These are phyloP conservation scores for Rhododendron molle DNA, from an alignment of 148 eudicot genomes.

Conservation along the genomic window DNA sequence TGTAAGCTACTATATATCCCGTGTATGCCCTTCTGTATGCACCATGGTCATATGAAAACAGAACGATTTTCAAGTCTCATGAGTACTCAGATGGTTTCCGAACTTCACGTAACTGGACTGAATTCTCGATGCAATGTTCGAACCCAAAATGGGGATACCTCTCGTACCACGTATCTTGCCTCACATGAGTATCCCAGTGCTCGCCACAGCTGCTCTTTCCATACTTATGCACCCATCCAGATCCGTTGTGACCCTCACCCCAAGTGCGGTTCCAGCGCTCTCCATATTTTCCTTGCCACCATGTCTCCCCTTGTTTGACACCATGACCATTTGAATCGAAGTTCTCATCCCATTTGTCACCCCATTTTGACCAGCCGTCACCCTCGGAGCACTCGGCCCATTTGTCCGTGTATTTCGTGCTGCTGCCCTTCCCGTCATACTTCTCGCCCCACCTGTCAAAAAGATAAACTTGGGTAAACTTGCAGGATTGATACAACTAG, in stretches of 20 bases:
- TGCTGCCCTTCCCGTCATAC: slow-evolving; percentile 81
- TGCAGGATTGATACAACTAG: background rate
- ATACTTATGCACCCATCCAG: slow-evolving; percentile 93
- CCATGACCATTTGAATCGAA: slow-evolving; percentile 55
- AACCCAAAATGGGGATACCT: slow-evolving; percentile 78
- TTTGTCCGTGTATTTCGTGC: slow-evolving; percentile 85
- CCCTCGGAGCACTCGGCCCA: slow-evolving; percentile 91
- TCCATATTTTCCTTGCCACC: slow-evolving; percentile 88
- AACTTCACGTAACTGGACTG: slow-evolving; percentile 59
- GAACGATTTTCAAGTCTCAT: too few relatives aligned
- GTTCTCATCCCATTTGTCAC: slow-evolving; percentile 94
- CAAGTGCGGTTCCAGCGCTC: slow-evolving; percentile 90
- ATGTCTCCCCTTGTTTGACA: slow-evolving; percentile 85
- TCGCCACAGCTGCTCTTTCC: slow-evolving; percentile 87
- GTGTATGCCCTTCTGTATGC: background rate
- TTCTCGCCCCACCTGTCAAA: slow-evolving; percentile 82
- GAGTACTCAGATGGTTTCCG: too few relatives aligned
- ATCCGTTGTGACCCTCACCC: slow-evolving; percentile 88
- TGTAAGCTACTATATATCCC: background rate
- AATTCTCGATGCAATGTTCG: slow-evolving; percentile 68
- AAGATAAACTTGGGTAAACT: background rate
- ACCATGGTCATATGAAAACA: background rate
- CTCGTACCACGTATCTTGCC: slow-evolving; percentile 88
- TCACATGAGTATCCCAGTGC: slow-evolving; percentile 86
- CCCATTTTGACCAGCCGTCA: slow-evolving; percentile 88